Percentiles rank a stretch among this genome's conserved stretches.
These are phyloP conservation scores for Capniomyces stellatus DNA, from an alignment of 371 early-diverging fungal species.

Conservation along the genomic window DNA sequence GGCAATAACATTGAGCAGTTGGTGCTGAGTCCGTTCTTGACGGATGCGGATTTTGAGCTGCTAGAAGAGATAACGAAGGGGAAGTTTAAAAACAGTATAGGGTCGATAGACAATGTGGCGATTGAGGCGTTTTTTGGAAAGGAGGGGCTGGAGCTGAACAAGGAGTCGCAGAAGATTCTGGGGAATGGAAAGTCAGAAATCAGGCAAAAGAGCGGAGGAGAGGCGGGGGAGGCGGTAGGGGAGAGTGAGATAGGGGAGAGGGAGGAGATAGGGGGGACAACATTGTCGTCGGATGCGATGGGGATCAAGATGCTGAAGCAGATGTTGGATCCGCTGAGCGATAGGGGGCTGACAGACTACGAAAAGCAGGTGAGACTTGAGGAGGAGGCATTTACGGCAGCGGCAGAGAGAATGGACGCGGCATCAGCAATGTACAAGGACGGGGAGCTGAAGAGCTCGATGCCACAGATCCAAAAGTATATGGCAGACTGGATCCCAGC, in stretches of 20 bases:
- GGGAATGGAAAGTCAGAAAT: not conserved
- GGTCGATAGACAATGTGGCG: not conserved
- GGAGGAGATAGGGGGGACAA: not conserved
- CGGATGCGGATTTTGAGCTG: not conserved
- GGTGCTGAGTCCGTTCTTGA: not conserved
- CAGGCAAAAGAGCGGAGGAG: not conserved
- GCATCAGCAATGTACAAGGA: constrained; percentile 36
- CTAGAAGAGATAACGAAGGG: not conserved
- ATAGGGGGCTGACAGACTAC: constrained; percentile 36
- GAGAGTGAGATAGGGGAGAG: not conserved
- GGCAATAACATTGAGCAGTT: not conserved
- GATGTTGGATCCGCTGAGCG: constrained; percentile 39
- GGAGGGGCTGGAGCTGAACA: not conserved
- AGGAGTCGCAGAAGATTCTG: not conserved
- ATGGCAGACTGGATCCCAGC: constrained; percentile 63
- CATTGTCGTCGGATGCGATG: constrained; percentile 4
- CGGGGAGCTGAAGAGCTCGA: constrained; percentile 30
- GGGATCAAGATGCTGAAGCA: constrained; percentile 62
- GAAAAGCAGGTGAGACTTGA: constrained; percentile 72
- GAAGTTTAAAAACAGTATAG: constrained; percentile 1
- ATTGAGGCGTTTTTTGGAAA: not conserved
- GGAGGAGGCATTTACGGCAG: constrained; percentile 60
- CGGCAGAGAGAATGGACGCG: constrained; percentile 48
- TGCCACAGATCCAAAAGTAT: constrained; percentile 26
- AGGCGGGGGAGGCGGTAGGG: not conserved